Evolutionary conservation across 2,329 filamentous ascomycete species (phyloP), one percentile per base, ranked within the genome.

Genomic region (Colletotrichum costaricense): DNA sequence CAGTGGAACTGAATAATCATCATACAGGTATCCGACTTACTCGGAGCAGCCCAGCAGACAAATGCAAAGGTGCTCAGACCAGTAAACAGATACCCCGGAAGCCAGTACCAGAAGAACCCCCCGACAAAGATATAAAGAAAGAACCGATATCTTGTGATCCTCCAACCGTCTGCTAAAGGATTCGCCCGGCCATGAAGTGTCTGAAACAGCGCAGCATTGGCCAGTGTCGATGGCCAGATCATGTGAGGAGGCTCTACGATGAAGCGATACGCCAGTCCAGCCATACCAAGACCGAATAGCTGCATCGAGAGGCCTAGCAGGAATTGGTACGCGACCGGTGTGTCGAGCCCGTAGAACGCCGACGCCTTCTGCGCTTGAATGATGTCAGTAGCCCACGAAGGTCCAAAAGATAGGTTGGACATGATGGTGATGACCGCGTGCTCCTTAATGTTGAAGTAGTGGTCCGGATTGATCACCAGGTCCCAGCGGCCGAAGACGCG

Each of bases 371-470:
- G 85, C 8, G 81, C 81, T 82, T 82, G 84, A 67, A 85, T 82
- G 56, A 86, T 84, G 74, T 84, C 82, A 74, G 81, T 80, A 1
- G 84, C 85, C 76, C 85, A 86, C 0, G 84, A 84, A 4, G 79
- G 78, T 52, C 81, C 80, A 74, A 79, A 83, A 9, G 82, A 82
- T 12, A 85, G 84, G 76, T 90, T 90, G 59, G 90, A 87, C 85
- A 88, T 87, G 77, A 88, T 84, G 30, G 85, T 85, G 58, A 89
- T 83, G 24, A 89, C 79, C 76, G 85, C 84, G 78, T 89, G 87
- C 78, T 89, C 88, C 76, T 89, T 89, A 75, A 85, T 84, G 73
- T 83, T 87, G 77, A 89, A 89, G 63, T 80, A 77, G 0, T 83
- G 84, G 0, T 86, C 86, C 0, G 87, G 85, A 73, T 88, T 88